Percentiles rank a stretch among this genome's conserved stretches.
Conservation (phyloP, 2,329 filamentous ascomycete species). For the Trichoderma endophyticum region DNA sequence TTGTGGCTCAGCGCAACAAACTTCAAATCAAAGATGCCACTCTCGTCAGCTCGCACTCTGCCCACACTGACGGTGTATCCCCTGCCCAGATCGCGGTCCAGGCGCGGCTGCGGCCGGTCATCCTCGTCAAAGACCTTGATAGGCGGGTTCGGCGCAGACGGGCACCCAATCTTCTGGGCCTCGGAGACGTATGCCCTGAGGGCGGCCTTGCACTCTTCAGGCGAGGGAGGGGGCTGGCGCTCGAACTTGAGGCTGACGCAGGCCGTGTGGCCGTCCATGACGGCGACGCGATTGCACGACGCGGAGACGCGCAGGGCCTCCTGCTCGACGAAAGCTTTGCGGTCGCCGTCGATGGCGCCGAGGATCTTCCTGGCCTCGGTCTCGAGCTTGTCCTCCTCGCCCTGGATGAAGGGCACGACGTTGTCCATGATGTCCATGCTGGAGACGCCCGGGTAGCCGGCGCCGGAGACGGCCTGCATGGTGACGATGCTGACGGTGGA, state of each 20-base stretch:
- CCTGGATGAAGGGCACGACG: conserved; percentile 11
- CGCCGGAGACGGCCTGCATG: conserved; percentile 6
- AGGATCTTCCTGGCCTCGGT: conserved; percentile 16
- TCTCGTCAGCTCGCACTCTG: conserved; percentile 78
- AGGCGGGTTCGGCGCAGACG: conserved; percentile 6
- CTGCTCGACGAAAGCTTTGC: background rate
- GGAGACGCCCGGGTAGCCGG: conserved; percentile 6
- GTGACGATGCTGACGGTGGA: background rate
- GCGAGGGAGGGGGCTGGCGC: conserved; percentile 2
- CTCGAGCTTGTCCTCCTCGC: conserved; percentile 17
- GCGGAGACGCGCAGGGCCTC: background rate
- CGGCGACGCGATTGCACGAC: conserved; percentile 10
- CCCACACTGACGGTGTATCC: conserved; percentile 93
- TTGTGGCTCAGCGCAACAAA: conserved; percentile 90
- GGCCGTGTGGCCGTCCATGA: conserved; percentile 8
- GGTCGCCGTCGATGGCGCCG: conserved; percentile 1
- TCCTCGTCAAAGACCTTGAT: conserved; percentile 11
- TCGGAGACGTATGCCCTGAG: conserved; percentile 4
- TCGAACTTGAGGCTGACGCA: conserved; percentile 3
- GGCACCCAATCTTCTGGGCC: conserved; percentile 9
- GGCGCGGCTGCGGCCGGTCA: conserved; percentile 9
- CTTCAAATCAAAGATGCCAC: conserved; percentile 88
- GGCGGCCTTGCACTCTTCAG: background rate
- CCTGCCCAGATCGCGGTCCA: conserved; percentile 74
- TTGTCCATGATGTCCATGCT: conserved; percentile 12